Evolutionary conservation across 192 early-diverging fungal species (phyloP), one percentile per base, ranked within the genome.

Genomic region (Backusella luteola): DNA sequence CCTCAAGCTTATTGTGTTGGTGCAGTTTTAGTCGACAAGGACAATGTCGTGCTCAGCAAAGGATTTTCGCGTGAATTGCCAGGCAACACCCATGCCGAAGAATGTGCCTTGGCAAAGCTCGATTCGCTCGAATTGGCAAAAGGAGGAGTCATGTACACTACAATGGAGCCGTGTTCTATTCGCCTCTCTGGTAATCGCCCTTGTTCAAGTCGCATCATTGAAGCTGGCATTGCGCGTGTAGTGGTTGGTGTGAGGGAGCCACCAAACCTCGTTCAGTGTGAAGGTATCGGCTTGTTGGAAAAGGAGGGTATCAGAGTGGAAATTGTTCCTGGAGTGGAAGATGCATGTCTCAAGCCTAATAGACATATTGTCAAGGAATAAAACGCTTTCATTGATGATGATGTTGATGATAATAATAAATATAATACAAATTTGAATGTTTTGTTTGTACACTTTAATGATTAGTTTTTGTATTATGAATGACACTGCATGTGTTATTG

Each of bases 81-180:
- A 0, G 98, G 98, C 4, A 99, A 99, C 81, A 97, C 96, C 6
- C 98, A 99, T 78, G 96, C 98, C 6, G 97, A 98, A 76, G 92
- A 99, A 81, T 93, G 92, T 69, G 92, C 92, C 35, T 85, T 99
- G 6, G 66, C 84, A 52, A 99, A 99, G 83, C 85, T 98, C 5
- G 38, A 44, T 34, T 67, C 73, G 19, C 32, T 46, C 6, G 41
- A 29, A 6, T 34, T 72, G 6, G 84, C 84, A 7, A 12, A 77
- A 29, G 90, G 88, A 23, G 77, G 88, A 6, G 93, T 91, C 21
- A 91, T 97, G 80, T 99, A 97, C 79, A 95, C 96, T 32, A 99
- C 97, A 6, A 99, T 99, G 97, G 97, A 99, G 79, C 97, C 97
- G 0, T 99, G 97, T 82, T 93, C 88, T 59, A 84, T 76, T 73